A percentile compares a stretch with the other conserved stretches of the same genome.
Evolutionary conservation across 2,329 filamentous ascomycete genomes (phyloP).

Genomic region (Lasiodiplodia sp.): DNA sequence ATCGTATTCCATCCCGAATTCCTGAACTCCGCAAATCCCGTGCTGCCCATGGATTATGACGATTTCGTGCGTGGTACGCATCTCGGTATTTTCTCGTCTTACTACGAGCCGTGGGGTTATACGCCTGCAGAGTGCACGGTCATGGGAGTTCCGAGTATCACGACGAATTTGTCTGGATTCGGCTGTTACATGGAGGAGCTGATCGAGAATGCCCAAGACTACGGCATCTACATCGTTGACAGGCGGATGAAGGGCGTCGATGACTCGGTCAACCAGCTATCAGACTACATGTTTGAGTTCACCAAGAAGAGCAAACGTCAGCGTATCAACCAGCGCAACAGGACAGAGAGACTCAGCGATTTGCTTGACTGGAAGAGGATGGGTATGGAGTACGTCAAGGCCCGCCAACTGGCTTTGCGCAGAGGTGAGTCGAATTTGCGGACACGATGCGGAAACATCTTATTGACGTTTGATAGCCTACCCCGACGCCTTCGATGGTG

Average conservation of each 20-base stretch:
- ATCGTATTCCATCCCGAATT: constrained; percentile 98
- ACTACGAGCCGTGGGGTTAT: constrained; percentile 99
- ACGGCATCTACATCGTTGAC: constrained; percentile 99
- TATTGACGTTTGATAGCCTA: constrained; percentile 66
- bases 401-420: constrained; percentile 87
- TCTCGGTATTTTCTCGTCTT: constrained; percentile 93
- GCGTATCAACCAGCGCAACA: constrained; percentile 97
- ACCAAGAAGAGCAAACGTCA: constrained; percentile 91
- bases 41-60: constrained; percentile 95
- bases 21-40: constrained; percentile 92
- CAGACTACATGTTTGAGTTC: constrained; percentile 93
- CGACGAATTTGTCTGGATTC: constrained; percentile 96
- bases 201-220: constrained; percentile 97
- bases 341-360: constrained; percentile 93
- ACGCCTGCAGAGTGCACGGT: constrained; percentile 98
- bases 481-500: constrained; percentile 78
- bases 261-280: constrained; percentile 95
- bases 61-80: constrained; percentile 98
- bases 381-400: constrained; percentile 99
- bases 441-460: background rate
- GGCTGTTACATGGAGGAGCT: constrained; percentile 99
- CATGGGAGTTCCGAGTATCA: constrained; percentile 98
- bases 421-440: constrained; percentile 55
- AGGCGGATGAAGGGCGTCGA: constrained; percentile 94
- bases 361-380: constrained; percentile 98